Conservation (phyloP, 23 red algal species). For the Porphyridium purpureum region DNA sequence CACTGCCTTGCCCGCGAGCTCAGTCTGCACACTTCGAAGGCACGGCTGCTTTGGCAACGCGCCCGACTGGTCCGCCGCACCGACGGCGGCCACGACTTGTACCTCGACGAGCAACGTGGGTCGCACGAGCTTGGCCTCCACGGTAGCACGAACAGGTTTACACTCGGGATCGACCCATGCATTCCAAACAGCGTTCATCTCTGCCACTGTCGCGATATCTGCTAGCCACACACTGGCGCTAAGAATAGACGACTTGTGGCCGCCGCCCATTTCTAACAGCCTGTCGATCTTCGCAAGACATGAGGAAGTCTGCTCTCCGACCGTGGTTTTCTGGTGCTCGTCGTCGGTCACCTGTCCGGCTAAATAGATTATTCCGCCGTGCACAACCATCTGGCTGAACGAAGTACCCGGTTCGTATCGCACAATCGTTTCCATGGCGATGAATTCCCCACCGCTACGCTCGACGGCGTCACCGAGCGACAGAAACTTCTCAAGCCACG, state of each 20-base stretch:
- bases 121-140: constrained; percentile 33
- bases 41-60: constrained; percentile 30
- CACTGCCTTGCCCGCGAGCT: constrained; percentile 57
- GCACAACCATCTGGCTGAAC: constrained; percentile 31
- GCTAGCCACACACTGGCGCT: constrained; percentile 51
- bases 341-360: constrained; percentile 40
- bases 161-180: constrained; percentile 50
- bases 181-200: constrained; percentile 59
- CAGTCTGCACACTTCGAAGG: constrained; percentile 30
- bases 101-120: constrained; percentile 58
- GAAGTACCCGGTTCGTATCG: no score
- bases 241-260: constrained; percentile 30
- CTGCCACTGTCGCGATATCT: constrained; percentile 23
- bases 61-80: no score
- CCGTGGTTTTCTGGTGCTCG: constrained; percentile 15
- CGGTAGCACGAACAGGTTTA: constrained; percentile 42
- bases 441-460: no score
- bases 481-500: no score
- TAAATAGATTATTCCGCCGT: constrained; percentile 45
- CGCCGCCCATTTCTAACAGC: constrained; percentile 10
- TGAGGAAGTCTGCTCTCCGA: constrained; percentile 24
- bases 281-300: constrained; percentile 49
- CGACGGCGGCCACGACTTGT: no score
- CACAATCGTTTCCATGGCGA: no score
- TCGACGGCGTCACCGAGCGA: no score